phyloP scores from a whole-genome alignment of 306 rosid species.

The Inga oerstediana region DNA sequence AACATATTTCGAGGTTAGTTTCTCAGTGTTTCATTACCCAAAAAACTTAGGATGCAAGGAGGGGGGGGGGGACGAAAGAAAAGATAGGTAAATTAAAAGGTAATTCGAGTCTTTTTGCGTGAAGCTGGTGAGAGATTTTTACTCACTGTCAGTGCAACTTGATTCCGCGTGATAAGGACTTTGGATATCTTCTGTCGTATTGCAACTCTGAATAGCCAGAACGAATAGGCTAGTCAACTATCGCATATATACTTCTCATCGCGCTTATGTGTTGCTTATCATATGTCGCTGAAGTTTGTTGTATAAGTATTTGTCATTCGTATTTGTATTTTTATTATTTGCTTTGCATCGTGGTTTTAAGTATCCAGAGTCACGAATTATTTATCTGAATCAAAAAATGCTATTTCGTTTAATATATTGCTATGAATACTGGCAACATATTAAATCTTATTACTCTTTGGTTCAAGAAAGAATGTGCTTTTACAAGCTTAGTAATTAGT shows the following conservation, averaged over 20 bases:
- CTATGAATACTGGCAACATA: background rate
- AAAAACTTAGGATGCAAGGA: background rate
- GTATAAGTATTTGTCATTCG: background rate
- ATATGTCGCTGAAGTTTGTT: background rate
- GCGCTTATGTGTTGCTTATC: background rate
- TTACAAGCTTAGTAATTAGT: background rate
- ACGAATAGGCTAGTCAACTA: background rate
- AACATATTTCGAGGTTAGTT: slow-evolving; percentile 53
- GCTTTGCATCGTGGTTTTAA: background rate
- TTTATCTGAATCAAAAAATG: background rate
- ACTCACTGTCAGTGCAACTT: background rate
- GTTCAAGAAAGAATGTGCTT: background rate
- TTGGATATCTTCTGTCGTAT: background rate
- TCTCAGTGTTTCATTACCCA: background rate
- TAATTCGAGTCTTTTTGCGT: background rate
- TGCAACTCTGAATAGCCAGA: background rate
- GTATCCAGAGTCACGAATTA: background rate
- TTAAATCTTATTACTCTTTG: background rate
- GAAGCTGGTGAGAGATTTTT: background rate
- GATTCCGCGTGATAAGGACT: background rate
- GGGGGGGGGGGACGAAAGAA: too few relatives aligned
- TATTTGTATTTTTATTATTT: background rate
- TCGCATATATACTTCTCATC: background rate
- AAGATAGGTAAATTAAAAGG: too few relatives aligned
- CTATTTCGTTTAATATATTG: background rate